phyloP scores from a whole-genome alignment of 495 filamentous ascomycete genomes.

The Neurospora sp. region DNA sequence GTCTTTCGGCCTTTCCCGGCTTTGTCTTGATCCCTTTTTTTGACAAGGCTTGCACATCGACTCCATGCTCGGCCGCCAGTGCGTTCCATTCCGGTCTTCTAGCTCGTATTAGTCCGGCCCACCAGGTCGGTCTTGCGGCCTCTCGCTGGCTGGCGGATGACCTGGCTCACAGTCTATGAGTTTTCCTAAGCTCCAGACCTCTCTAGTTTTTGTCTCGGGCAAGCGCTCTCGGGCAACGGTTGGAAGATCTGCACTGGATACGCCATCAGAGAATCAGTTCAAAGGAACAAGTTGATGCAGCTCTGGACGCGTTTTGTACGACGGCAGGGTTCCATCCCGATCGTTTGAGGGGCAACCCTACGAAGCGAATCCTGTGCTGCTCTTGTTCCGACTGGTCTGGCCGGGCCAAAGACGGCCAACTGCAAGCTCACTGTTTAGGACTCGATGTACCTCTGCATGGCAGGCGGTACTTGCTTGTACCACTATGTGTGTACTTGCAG shows the following conservation, averaged over 20 bases:
- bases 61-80: neutral
- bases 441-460: slow-evolving; percentile 22
- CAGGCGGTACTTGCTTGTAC: slow-evolving; percentile 24
- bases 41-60: neutral
- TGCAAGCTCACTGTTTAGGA: slow-evolving; percentile 6
- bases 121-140: neutral
- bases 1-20: neutral
- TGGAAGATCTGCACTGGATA: neutral
- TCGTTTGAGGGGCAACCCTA: slow-evolving; percentile 8
- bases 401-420: slow-evolving; percentile 5
- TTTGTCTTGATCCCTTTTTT: neutral
- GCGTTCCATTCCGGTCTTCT: neutral
- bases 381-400: slow-evolving; percentile 16
- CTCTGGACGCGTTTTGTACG: neutral
- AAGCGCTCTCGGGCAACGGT: neutral
- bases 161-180: neutral
- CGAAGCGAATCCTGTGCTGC: slow-evolving; percentile 3
- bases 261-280: neutral
- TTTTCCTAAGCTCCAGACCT: neutral
- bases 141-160: neutral
- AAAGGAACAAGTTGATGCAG: neutral
- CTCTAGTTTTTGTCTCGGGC: neutral
- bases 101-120: neutral
- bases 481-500: slow-evolving; percentile 12
- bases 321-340: slow-evolving; percentile 9